Evolutionary conservation across 2,329 filamentous ascomycete species (phyloP), one percentile per base, ranked within the genome.

Genomic region (Colletotrichum chrysophilum): DNA sequence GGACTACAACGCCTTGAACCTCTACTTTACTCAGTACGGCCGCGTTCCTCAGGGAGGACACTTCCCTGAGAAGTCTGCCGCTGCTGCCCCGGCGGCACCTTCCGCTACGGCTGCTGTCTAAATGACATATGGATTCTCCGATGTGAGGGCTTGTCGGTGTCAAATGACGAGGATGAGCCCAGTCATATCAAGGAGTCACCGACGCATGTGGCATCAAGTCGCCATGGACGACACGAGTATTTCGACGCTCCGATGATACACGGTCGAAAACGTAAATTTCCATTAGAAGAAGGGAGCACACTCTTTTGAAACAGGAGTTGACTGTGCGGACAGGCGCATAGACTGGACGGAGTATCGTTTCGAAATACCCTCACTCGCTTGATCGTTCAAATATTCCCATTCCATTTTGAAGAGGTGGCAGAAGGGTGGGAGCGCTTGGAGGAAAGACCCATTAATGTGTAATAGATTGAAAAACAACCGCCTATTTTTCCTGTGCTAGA

Each of bases 21-120:
- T 91, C 55, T 85, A 86, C 74, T 91, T 91, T 77, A 91, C 89
- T 26, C 89, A 90, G 80, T 89, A 90, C 78, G 89, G 89, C 67
- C 87, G 89, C 21, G 88, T 90, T 26, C 79, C 81, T n/a, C 79
- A 84, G n/a, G 78, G 78, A 10, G 86, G 86, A n/a, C 80, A 82
- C 60, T 88, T 84, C 82, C 87, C 87, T 62, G 88, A 89, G 82
- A 89, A 90, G 84, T 76, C 79, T 52, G 73, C 79, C 1, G 69
- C 66, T 67, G 14, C 82, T 7, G 77, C 81, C 32, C 76, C 80
- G 24, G 77, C 80, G 9, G 60, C 79, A 5, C 75, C 78, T 7
- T 76, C 81, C n/a, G 79, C 79, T 8, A 32, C 58, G 1, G 36
- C 30, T 4, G 36, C 36, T 55, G 72, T 73, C 14, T 75, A 9